Conservation (phyloP, 768 basidiomycete species). For the Polyporus arcularius region DNA sequence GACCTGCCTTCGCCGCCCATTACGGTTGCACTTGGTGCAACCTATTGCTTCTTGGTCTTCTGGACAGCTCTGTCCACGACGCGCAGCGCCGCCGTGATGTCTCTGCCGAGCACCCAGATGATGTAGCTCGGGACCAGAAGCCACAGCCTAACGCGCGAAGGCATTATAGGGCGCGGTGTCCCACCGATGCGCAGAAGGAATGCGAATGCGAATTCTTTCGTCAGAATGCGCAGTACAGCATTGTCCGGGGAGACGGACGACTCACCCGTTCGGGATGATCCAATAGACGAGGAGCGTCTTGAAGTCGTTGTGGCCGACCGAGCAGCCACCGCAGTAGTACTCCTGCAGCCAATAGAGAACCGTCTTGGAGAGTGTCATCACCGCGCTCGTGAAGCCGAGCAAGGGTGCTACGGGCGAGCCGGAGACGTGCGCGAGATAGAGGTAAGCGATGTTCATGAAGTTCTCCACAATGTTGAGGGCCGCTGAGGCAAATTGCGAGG, state of each 20-base stretch:
- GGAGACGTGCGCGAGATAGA: conserved; percentile 71
- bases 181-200: background rate
- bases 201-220: background rate
- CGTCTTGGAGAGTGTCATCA: conserved; percentile 88
- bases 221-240: background rate
- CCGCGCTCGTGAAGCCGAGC: conserved; percentile 68
- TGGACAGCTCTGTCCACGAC: conserved; percentile 26
- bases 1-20: background rate
- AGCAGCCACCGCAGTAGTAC: conserved; percentile 69
- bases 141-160: conserved; percentile 58
- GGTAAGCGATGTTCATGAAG: conserved; percentile 67
- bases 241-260: conserved; percentile 2
- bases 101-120: conserved; percentile 57
- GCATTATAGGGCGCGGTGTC: background rate
- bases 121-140: conserved; percentile 69
- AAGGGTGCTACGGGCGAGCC: conserved; percentile 67
- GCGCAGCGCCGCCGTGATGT: conserved; percentile 51
- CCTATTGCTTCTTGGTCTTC: conserved; percentile 36
- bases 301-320: conserved; percentile 70
- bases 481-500: conserved; percentile 44
- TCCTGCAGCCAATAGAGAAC: conserved; percentile 81
- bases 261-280: conserved; percentile 81
- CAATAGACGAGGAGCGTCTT: conserved; percentile 57
- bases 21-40: background rate
- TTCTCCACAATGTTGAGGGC: conserved; percentile 80